Percentiles rank a stretch among this genome's conserved stretches.
These are phyloP conservation scores for Phyllosticta citribraziliensis DNA, from an alignment of 2,329 filamentous ascomycete genomes.

Conservation along the genomic window DNA sequence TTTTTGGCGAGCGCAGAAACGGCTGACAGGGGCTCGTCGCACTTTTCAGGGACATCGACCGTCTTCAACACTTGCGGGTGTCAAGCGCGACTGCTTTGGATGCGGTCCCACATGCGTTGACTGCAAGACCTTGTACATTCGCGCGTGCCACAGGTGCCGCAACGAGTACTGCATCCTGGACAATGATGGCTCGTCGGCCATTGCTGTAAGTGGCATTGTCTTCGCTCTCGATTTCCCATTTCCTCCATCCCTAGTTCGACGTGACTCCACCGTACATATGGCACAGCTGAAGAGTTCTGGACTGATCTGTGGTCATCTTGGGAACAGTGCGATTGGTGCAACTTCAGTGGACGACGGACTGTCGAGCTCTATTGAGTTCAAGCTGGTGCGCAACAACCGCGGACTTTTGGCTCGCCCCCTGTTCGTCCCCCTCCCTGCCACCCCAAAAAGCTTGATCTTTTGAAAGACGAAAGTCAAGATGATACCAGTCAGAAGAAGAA, in stretches of 20 bases:
- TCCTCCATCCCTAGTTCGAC: background rate
- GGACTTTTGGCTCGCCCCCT: background rate
- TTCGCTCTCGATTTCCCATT: background rate
- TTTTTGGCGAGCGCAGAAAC: constrained; percentile 15
- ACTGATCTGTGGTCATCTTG: background rate
- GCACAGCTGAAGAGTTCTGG: background rate
- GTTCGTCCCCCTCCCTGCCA: background rate
- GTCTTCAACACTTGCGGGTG: constrained; percentile 34
- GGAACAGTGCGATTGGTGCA: constrained; percentile 30
- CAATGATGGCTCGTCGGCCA: constrained; percentile 69
- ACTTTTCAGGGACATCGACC: background rate
- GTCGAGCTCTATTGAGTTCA: constrained; percentile 25
- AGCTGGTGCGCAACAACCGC: background rate
- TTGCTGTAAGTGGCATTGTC: constrained; percentile 28
- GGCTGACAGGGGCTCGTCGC: constrained; percentile 18
- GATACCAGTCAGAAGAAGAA: background rate
- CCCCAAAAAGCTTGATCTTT: background rate
- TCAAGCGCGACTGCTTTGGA: constrained; percentile 71
- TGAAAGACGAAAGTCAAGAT: background rate
- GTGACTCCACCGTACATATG: background rate
- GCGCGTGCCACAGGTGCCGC: constrained; percentile 60
- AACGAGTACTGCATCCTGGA: constrained; percentile 77
- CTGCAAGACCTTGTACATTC: constrained; percentile 64
- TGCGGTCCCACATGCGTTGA: constrained; percentile 71
- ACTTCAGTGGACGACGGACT: constrained; percentile 25